Base-by-base conservation (phyloP, 495 filamentous ascomycete species). In the Aspergillus avenaceus region DNA sequence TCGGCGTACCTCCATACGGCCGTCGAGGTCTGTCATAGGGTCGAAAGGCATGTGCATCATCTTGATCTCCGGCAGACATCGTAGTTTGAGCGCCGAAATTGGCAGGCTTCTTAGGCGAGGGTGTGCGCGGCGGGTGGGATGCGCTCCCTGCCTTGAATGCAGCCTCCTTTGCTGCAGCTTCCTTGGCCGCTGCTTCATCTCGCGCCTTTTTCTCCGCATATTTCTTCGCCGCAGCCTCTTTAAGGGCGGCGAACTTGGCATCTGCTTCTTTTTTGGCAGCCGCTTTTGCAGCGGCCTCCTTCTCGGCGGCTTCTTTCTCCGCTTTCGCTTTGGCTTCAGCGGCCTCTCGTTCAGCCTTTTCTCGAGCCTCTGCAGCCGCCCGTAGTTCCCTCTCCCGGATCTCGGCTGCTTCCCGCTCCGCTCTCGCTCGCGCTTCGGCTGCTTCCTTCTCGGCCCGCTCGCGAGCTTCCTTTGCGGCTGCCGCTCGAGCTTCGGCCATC, bases 1-100 rank as follows among this genome's bases (percentile, higher is more conserved):
- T 81, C 47, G 62, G 72, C 28, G 66, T 64, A 19, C 59, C 60
- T 9, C 58, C 72, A 44, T 75, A 73, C 7, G 70, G 73, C 26
- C 76, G 71, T 63, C 84, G 83, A 8, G 86, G 80, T 48, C 80
- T 79, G 63, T 95, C 88, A 70, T 95, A 93, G 3, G 91, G 89
- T 13, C 88, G 82, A 73, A 82, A 95, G 3, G 89, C 91, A 62
- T 90, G 82, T 1, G 77, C 75, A 50, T 80, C 75, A 45, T 85
- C 84, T 45, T 44, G 41, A 11, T 45, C n/a, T n/a, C n/a, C 46
- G 22, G 46, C 23, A 43, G 84, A 79, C 14, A 82, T 83, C 14
- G 81, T 81, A n/a, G 85, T 83, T 50, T 76, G 80, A 34, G 85
- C 80, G 13, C 80, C 79, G 26, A 85, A 74, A 31, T 73, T 68